Conservation (phyloP, 2,329 filamentous ascomycete genomes). For the Colletotrichum musae region DNA sequence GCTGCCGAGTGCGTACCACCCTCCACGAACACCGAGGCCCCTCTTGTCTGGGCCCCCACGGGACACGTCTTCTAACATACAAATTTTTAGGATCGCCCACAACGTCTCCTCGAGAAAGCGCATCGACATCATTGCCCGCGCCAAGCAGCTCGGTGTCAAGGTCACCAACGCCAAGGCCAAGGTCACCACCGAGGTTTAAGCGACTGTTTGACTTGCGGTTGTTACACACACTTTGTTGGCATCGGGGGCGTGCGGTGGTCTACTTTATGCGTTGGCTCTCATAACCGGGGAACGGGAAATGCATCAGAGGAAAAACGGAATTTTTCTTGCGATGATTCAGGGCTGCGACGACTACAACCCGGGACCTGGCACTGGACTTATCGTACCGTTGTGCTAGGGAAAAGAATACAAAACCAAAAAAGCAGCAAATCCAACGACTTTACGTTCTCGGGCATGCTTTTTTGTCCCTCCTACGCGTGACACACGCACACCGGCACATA, state of each 20-base stretch:
- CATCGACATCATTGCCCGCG: constrained; percentile 96
- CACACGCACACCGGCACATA: too few species aligned
- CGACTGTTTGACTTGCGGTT: constrained; percentile 2
- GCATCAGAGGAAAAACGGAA: constrained; percentile 40
- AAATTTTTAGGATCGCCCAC: constrained; percentile 85
- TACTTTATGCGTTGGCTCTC: constrained; percentile 39
- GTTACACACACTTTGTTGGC: background rate
- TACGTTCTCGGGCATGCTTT: constrained; percentile 28
- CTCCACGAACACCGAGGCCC: constrained; percentile 3
- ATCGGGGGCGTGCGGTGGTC: constrained; percentile 28
- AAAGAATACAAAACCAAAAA: constrained; percentile 38
- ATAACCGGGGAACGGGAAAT: constrained; percentile 41
- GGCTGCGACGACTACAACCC: constrained; percentile 26
- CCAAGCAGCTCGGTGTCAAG: constrained; percentile 99
- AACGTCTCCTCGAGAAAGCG: constrained; percentile 98
- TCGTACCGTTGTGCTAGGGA: constrained; percentile 41
- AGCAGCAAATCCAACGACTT: constrained; percentile 42
- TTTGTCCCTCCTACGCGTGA: background rate
- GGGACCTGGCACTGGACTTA: constrained; percentile 36
- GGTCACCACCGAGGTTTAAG: constrained; percentile 93
- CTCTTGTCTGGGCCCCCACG: background rate
- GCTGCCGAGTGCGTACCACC: constrained; percentile 88
- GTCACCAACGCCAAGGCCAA: constrained; percentile 99
- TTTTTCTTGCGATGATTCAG: constrained; percentile 41
- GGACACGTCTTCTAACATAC: constrained; percentile 42